Evolutionary conservation across 257 asterid genomes (phyloP), one percentile per base, ranked within the genome.

Genomic region (Nicotiana tabacum): DNA sequence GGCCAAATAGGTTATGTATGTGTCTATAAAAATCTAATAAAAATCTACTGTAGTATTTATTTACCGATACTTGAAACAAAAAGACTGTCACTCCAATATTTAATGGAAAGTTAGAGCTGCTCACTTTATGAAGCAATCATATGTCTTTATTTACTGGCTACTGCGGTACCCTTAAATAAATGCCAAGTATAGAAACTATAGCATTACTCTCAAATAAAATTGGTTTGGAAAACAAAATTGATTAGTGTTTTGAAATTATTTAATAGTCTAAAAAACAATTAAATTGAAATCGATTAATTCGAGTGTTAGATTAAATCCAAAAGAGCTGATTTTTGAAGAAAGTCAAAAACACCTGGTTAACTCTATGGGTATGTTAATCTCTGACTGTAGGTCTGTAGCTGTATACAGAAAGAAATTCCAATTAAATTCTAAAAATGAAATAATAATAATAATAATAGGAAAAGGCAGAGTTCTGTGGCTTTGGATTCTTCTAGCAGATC

Each of bases 401-500:
- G 57, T 35, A n/a, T 61, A 21, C 76, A 57, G 57, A 57, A 58
- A 57, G 39, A 57, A 21, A 57, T 79, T 79, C 70, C 43, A 60
- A 56, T 58, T 32, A 33, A 16, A 64, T 61, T 79, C 57, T 17
- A 79, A 58, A 43, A 35, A 60, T 32, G 35, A 78, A 60, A 9
- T 77, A 51, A 51, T 51, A 39, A 9, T 77, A 51, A 51, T 51
- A 39, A 43, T 43, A 43, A 43, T 43, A 43, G 51, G 51, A 53
- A 53, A 53, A 53, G 17, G 17, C 16, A 53, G 87, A 91, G 88
- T 88, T 93, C 88, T 78, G 94, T 91, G 94, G 95, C 97, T 89
- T 92, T 92, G 97, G 97, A 92, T 92, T 90, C 97, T 93, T 89
- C 77, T 82, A 86, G 89, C 90, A 88, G 91, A 90, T 92, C 94